phyloP scores from a whole-genome alignment of 345 rosid genomes.

The Gossypium stocksii region DNA sequence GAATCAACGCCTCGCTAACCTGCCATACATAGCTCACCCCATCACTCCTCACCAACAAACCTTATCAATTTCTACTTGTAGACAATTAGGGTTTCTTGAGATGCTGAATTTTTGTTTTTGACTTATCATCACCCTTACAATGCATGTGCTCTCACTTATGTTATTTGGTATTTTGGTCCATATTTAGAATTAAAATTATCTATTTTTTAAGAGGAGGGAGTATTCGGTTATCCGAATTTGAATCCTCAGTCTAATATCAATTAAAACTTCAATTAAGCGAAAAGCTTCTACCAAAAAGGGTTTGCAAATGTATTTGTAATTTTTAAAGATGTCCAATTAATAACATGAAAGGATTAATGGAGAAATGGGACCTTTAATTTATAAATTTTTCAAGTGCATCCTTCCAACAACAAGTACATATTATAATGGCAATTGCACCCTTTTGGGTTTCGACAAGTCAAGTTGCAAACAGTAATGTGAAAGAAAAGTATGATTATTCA shows the following conservation, averaged over 20 bases:
- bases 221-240: too few relatives aligned
- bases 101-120: slow-evolving; percentile 22
- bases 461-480: background rate
- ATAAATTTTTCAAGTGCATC: background rate
- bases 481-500: too few relatives aligned
- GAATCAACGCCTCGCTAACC: slow-evolving; percentile 6
- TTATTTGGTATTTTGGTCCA: background rate
- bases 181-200: too few relatives aligned
- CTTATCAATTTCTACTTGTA: background rate
- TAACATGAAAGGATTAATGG: background rate
- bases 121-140: background rate
- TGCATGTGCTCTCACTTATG: background rate
- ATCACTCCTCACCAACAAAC: background rate
- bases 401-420: too few relatives aligned
- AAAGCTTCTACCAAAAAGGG: too few relatives aligned
- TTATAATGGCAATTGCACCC: background rate
- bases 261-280: too few relatives aligned
- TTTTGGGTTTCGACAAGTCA: too few relatives aligned
- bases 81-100: slow-evolving; percentile 21
- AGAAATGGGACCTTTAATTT: background rate
- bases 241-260: too few relatives aligned
- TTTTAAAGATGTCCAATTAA: too few relatives aligned
- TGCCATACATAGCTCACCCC: background rate
- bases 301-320: too few relatives aligned
- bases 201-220: too few relatives aligned